Evolutionary conservation across 768 basidiomycete genomes (phyloP).

Genomic region (Lactarius sanguifluus): DNA sequence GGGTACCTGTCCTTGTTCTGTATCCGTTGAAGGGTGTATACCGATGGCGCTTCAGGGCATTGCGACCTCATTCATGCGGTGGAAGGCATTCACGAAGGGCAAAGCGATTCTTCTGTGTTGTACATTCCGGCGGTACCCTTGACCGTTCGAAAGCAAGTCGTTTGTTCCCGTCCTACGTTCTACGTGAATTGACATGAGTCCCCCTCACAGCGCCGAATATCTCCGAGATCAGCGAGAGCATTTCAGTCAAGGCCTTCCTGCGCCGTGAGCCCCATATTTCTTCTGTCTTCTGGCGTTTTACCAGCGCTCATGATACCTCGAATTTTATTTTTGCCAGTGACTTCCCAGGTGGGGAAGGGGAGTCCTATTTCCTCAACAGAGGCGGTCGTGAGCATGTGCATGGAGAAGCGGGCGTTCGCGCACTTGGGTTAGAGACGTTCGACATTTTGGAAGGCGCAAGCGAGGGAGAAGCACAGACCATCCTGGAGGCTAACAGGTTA

Average conservation of each 20-base stretch:
- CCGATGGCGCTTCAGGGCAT: conserved; percentile 31
- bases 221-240: conserved; percentile 58
- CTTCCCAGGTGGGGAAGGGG: conserved; percentile 53
- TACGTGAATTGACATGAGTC: not conserved
- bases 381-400: conserved; percentile 43
- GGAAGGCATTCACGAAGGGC: conserved; percentile 52
- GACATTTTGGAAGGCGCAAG: conserved; percentile 9
- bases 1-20: not conserved
- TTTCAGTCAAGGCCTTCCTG: conserved; percentile 59
- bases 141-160: conserved; percentile 48
- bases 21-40: not conserved
- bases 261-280: conserved; percentile 41
- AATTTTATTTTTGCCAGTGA: conserved; percentile 39
- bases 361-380: conserved; percentile 41
- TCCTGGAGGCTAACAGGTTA: conserved; percentile 20
- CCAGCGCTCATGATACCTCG: not conserved
- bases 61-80: conserved; percentile 48
- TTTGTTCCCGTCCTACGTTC: not conserved
- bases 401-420: conserved; percentile 17
- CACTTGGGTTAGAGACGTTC: conserved; percentile 28
- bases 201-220: conserved; percentile 47
- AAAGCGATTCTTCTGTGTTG: conserved; percentile 65
- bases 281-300: not conserved
- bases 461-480: conserved; percentile 14
- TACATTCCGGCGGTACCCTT: conserved; percentile 74